Base-by-base conservation (phyloP, 768 basidiomycete genomes). In the Wakefieldia striispora region DNA sequence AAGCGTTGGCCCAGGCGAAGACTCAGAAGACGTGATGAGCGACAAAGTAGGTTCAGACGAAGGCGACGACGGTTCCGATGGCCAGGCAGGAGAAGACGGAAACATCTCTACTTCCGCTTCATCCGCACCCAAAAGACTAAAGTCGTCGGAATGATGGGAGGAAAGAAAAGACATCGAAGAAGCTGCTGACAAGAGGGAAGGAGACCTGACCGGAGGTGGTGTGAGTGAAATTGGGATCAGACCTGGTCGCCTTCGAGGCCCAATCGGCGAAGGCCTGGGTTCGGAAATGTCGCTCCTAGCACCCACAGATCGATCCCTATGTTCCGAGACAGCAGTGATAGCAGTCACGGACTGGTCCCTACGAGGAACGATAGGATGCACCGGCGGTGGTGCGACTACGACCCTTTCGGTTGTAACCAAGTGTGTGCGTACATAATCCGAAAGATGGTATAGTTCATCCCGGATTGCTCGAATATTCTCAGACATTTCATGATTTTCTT, bases 61-160 rank as follows among this genome's bases (percentile, higher is more conserved):
- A 10, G 61, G 59, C 3, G 64, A 59, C 7, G 70, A 67, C 1
- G 53, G 45, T 46, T 56, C 62, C 1, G 75, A 71, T 3, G 64
- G 65, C 56, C 71, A 72, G 3, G 69, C 69, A 3, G 70, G 72
- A 21, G 74, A 73, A 20, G 61, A 57, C n/a, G 67, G 62, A 26
- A 36, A 53, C 26, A 63, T 37, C 29, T 51, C 51, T 11, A 53
- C 40, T 16, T 54, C 47, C 19, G 51, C 56, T 51, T 66, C 54
- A 50, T 72, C 72, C n/a, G 59, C 59, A 50, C 62, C 73, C 72
- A 77, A 61, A 64, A 74, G 51, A 70, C 70, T 68, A 31, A 73
- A 69, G 55, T 88, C 88, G 47, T 92, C 89, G 0, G 90, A 91
- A 54, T 91, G 84, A 53, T 87, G 85, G 16, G 79, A 81, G 4